A percentile compares a stretch with the other conserved stretches of the same genome.
Evolutionary conservation across 768 basidiomycete species (phyloP).

Genomic region (Suillus discolor): DNA sequence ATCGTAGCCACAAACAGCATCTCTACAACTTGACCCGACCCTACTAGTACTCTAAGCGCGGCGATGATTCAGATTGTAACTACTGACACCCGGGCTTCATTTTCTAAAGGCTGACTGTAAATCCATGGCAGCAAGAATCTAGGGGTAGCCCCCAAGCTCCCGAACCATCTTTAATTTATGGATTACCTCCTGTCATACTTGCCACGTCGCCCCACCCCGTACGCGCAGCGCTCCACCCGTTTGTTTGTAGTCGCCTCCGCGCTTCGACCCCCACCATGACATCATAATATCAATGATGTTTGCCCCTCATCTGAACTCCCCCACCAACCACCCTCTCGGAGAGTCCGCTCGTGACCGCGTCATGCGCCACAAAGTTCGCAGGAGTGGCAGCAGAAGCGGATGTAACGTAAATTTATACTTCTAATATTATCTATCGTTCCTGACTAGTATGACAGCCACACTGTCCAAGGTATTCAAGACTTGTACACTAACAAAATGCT

Average conservation of each 20-base stretch:
- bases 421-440: neutral
- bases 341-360: neutral
- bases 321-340: neutral
- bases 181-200: neutral
- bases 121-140: neutral
- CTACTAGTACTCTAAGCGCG: neutral
- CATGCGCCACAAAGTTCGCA: neutral
- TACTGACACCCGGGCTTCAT: neutral
- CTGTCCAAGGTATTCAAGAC: neutral
- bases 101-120: neutral
- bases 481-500: neutral
- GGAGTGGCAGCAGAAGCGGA: neutral
- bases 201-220: neutral
- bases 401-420: neutral
- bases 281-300: neutral
- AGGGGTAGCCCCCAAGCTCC: neutral
- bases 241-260: neutral
- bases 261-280: neutral
- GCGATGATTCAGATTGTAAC: neutral
- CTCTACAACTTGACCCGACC: neutral
- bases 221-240: neutral
- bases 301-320: neutral
- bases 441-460: neutral
- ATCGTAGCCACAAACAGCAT: neutral
- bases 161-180: neutral